Evolutionary conservation across 1,139 yeast species (phyloP).

Genomic region (Geotrichum siamense): DNA sequence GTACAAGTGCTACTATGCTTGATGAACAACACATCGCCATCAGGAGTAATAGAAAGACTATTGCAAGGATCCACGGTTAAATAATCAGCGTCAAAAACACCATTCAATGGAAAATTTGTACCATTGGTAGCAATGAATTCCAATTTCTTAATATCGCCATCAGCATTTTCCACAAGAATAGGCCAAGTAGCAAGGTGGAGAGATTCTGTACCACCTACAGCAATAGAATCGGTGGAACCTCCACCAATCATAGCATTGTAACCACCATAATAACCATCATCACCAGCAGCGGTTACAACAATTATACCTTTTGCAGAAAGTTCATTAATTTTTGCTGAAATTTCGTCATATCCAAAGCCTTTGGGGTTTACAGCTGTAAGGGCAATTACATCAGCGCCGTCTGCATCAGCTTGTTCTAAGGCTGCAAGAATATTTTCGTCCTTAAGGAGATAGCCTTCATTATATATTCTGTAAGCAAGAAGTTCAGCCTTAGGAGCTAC

Average conservation of each 20-base stretch:
- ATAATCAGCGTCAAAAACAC: conserved; percentile 9
- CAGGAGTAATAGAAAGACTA: neutral
- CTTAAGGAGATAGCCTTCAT: conserved; percentile 10
- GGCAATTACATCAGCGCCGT: conserved; percentile 21
- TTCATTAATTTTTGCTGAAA: conserved; percentile 1
- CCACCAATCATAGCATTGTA: conserved; percentile 6
- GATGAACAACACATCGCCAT: neutral
- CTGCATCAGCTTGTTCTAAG: conserved; percentile 19
- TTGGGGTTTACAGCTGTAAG: conserved; percentile 17
- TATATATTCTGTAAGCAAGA: neutral
- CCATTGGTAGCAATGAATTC: conserved; percentile 11
- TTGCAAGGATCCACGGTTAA: conserved; percentile 5
- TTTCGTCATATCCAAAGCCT: conserved; percentile 1
- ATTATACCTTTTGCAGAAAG: conserved; percentile 10
- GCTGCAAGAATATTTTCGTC: conserved; percentile 20
- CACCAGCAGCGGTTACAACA: conserved; percentile 14
- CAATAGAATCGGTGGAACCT: neutral
- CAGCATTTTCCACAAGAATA: conserved; percentile 5
- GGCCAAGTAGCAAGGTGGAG: conserved; percentile 14
- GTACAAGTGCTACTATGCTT: conserved; percentile 6
- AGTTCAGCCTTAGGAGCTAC: conserved; percentile 36
- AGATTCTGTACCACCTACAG: conserved; percentile 12
- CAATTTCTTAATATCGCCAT: neutral
- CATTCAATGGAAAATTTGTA: conserved; percentile 10
- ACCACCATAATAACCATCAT: conserved; percentile 14